Percentiles rank a stretch among this genome's conserved stretches.
Conservation (phyloP, 2,329 filamentous ascomycete species). For the Ophiostoma tasmaniense region DNA sequence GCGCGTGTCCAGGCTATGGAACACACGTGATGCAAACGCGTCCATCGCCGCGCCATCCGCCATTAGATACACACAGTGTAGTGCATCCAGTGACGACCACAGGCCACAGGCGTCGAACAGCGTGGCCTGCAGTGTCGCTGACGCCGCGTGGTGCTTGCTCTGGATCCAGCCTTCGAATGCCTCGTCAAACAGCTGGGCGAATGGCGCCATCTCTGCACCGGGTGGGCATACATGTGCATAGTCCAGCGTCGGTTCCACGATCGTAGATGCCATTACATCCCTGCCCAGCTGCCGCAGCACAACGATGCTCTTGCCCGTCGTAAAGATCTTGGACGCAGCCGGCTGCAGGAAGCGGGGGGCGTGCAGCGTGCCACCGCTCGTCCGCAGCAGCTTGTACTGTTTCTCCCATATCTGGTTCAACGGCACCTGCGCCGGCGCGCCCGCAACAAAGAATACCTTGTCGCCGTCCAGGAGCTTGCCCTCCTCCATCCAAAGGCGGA, state of each 20-base stretch:
- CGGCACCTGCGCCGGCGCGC: slow-evolving; percentile 47
- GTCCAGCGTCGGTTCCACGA: slow-evolving; percentile 41
- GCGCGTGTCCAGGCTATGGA: slow-evolving; percentile 61
- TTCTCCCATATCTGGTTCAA: slow-evolving; percentile 65
- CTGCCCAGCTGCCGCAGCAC: slow-evolving; percentile 66
- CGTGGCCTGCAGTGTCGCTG: slow-evolving; percentile 53
- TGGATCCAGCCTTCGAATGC: slow-evolving; percentile 71
- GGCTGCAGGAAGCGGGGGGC: slow-evolving; percentile 68
- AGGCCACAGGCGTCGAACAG: slow-evolving; percentile 65
- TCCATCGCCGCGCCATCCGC: slow-evolving; percentile 62
- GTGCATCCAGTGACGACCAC: slow-evolving; percentile 51
- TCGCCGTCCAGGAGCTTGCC: slow-evolving; percentile 60
- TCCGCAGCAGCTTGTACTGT: slow-evolving; percentile 59
- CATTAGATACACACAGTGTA: slow-evolving; percentile 69
- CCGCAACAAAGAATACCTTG: slow-evolving; percentile 66
- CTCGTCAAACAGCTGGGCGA: slow-evolving; percentile 63
- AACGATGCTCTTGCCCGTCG: slow-evolving; percentile 78
- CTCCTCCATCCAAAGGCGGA: slow-evolving; percentile 75
- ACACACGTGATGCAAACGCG: slow-evolving; percentile 59
- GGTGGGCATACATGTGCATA: slow-evolving; percentile 48
- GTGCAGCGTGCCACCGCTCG: slow-evolving; percentile 49
- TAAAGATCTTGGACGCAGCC: slow-evolving; percentile 65
- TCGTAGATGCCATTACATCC: slow-evolving; percentile 23
- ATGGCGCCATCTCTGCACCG: slow-evolving; percentile 49
- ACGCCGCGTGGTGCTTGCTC: slow-evolving; percentile 63